These are phyloP conservation scores for Mollisia scopiformis DNA, from an alignment of 2,329 filamentous ascomycete species.

Conservation along the genomic window DNA sequence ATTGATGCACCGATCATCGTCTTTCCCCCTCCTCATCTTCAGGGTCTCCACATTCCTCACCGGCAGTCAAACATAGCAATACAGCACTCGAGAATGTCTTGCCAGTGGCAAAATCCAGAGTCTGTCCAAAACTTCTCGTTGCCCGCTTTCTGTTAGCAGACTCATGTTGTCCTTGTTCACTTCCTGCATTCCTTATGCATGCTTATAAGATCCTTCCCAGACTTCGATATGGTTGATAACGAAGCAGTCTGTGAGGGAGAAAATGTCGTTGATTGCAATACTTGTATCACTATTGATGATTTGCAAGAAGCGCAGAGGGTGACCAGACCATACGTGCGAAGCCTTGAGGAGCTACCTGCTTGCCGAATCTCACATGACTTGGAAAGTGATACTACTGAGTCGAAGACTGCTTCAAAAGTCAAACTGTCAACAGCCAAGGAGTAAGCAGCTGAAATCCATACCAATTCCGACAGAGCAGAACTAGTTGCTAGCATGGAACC, in stretches of 20 bases:
- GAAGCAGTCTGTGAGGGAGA: background rate
- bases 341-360: too few relatives aligned
- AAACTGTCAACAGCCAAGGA: too few relatives aligned
- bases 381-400: too few relatives aligned
- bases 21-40: slow-evolving; percentile 4
- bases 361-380: too few relatives aligned
- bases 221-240: background rate
- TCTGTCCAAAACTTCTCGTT: slow-evolving; percentile 6
- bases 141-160: background rate
- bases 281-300: too few relatives aligned
- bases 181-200: slow-evolving; percentile 2
- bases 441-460: background rate
- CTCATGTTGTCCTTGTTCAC: background rate
- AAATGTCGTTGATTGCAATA: too few relatives aligned
- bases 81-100: slow-evolving; percentile 7
- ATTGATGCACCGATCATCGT: slow-evolving; percentile 8
- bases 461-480: background rate
- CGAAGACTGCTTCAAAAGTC: too few relatives aligned
- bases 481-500: background rate
- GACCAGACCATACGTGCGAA: too few relatives aligned
- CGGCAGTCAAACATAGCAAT: slow-evolving; percentile 1
- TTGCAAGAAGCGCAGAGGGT: too few relatives aligned
- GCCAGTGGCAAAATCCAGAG: slow-evolving; percentile 9
- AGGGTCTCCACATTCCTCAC: background rate
- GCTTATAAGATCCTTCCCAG: too few relatives aligned